Base-by-base conservation (phyloP, 2,329 filamentous ascomycete genomes). In the Arachnopeziza araneosa region DNA sequence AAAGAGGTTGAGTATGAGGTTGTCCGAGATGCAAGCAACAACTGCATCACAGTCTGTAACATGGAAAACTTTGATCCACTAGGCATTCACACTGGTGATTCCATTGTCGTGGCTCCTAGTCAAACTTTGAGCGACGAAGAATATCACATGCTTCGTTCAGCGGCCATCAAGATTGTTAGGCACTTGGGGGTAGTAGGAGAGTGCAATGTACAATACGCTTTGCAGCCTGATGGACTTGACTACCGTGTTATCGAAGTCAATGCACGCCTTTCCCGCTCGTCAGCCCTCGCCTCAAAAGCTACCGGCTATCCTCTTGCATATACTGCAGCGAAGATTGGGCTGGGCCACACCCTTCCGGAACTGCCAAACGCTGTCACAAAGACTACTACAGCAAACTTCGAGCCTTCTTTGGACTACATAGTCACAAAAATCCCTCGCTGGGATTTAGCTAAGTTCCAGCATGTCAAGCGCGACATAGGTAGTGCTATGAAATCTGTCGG, bases 241-340 rank as follows among this genome's bases (percentile, higher is more conserved):
- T 99, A 98, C 82, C 87, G 95, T 74, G 93, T 99, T 65, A 99
- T 99, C 70, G 95, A 99, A 78, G 93, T 99, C 77, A 99, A 99
- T 75, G 95, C 95, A 68, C 93, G 95, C 87, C 87, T 99, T 56
- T 98, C 95, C 72, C 90, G 95, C 71, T 99, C 95, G 52, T 99
- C 95, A 60, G 95, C 95, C 66, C 83, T 99, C 67, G 95, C 95
- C 64, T 98, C 95, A 64, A 99, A 99, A 80, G 95, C 95, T 65
- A 99, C 95, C 59, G 95, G 95, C 65, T 99, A 98, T 76, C 95
- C 95, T 61, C 83, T 98, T 63, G 95, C 95, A 22, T 99, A 98
- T 75, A 98, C 93, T 52, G 95, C 95, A 64, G 95, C 95, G 60
- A 99, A 99, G 83, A 98, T 99, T 70, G 95, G 93, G 74, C 86